phyloP scores from a whole-genome alignment of 208 protist genomes.

The Phytomonas sp. region DNA sequence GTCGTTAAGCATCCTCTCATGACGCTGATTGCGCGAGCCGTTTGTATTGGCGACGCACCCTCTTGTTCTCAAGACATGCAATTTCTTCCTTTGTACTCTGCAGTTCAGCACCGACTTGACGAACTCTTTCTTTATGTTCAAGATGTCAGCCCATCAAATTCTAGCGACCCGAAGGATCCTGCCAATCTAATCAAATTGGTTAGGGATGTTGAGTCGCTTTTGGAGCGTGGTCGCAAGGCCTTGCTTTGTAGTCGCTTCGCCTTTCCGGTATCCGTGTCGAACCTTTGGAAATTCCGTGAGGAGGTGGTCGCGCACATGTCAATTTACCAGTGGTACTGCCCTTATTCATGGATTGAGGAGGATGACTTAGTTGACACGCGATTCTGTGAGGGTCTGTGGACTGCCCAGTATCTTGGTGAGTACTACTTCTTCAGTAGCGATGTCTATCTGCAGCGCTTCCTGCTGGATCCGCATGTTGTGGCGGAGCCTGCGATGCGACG shows the following conservation, averaged over 20 bases:
- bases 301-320: conserved; percentile 22
- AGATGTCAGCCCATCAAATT: conserved; percentile 19
- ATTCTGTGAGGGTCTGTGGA: conserved; percentile 20
- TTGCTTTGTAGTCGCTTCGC: conserved; percentile 26
- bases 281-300: conserved; percentile 9
- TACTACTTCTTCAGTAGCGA: conserved; percentile 71
- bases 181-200: conserved; percentile 49
- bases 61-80: conserved; percentile 21
- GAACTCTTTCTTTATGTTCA: background rate
- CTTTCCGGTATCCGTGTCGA: conserved; percentile 46
- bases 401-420: conserved; percentile 49
- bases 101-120: background rate
- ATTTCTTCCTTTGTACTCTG: background rate
- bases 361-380: conserved; percentile 28
- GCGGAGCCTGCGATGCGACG: conserved; percentile 29
- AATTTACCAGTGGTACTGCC: conserved; percentile 72
- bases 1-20: background rate
- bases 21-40: conserved; percentile 12
- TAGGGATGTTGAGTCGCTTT: conserved; percentile 40
- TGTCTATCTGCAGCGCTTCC: conserved; percentile 52
- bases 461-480: conserved; percentile 44
- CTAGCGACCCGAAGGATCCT: conserved; percentile 22
- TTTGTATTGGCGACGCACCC: conserved; percentile 11
- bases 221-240: conserved; percentile 21
- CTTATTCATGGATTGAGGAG: conserved; percentile 69